phyloP scores from a whole-genome alignment of 2,329 filamentous ascomycete species.

The Berkeleyomyces basicola region DNA sequence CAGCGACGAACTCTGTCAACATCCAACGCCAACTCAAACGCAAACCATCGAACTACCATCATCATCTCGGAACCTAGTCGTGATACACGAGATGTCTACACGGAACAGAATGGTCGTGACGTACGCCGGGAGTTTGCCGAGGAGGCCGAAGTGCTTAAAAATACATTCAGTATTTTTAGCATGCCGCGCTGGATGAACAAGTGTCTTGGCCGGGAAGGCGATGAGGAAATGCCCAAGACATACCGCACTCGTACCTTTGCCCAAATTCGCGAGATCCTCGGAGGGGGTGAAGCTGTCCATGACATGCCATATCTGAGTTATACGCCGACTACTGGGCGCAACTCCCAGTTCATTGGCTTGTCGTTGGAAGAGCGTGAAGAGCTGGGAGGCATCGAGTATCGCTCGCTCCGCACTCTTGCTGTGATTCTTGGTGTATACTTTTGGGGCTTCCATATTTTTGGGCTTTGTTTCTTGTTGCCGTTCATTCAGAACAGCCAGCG shows the following conservation, averaged over 20 bases:
- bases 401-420: conserved; percentile 72
- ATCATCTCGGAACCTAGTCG: conserved; percentile 48
- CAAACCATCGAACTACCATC: conserved; percentile 10
- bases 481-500: conserved; percentile 54
- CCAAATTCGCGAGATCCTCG: conserved; percentile 9
- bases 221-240: conserved; percentile 5
- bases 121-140: conserved; percentile 22
- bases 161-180: conserved; percentile 14
- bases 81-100: not conserved
- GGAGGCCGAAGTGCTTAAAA: conserved; percentile 22
- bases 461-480: conserved; percentile 54
- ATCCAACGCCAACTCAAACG: not conserved
- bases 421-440: conserved; percentile 66
- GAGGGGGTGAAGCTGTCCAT: conserved; percentile 6
- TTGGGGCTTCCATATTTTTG: conserved; percentile 65
- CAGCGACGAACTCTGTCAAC: not conserved
- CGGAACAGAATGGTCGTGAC: not conserved
- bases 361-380: conserved; percentile 87
- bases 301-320: conserved; percentile 85
- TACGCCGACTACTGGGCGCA: conserved; percentile 80
- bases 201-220: not conserved
- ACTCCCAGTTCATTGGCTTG: conserved; percentile 80
- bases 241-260: conserved; percentile 8
- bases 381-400: conserved; percentile 89
- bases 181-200: conserved; percentile 12